Conservation (phyloP, 106 monocot species). For the Allium fistulosum region DNA sequence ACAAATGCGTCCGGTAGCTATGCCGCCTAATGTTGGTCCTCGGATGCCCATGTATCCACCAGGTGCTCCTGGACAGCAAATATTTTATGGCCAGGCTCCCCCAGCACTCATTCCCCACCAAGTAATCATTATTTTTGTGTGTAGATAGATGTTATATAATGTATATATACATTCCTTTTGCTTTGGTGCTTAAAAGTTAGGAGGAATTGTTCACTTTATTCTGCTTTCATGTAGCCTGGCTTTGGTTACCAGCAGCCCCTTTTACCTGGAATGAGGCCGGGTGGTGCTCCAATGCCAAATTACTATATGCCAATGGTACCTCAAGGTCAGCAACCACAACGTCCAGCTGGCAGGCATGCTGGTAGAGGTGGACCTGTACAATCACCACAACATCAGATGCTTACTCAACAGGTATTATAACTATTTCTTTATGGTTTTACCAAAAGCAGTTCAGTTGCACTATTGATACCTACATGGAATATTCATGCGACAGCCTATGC, state of each 20-base stretch:
- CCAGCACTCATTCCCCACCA: slow-evolving; percentile 56
- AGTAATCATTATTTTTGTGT: slow-evolving; percentile 14
- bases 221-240: slow-evolving; percentile 32
- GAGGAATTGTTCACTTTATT: not conserved
- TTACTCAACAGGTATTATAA: not conserved
- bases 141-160: too few relatives aligned
- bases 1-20: slow-evolving; percentile 54
- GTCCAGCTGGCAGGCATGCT: slow-evolving; percentile 47
- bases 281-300: slow-evolving; percentile 61
- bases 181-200: not conserved
- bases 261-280: slow-evolving; percentile 84
- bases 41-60: slow-evolving; percentile 74
- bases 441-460: too few relatives aligned
- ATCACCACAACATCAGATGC: slow-evolving; percentile 45
- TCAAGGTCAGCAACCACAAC: slow-evolving; percentile 65
- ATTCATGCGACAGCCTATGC: slow-evolving; percentile 55
- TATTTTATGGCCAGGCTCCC: slow-evolving; percentile 73
- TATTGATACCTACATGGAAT: too few relatives aligned
- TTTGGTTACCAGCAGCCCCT: slow-evolving; percentile 83
- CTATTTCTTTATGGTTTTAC: too few relatives aligned
- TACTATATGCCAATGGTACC: slow-evolving; percentile 68
- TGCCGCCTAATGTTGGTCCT: slow-evolving; percentile 51
- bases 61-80: slow-evolving; percentile 57
- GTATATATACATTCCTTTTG: not conserved
- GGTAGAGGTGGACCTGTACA: slow-evolving; percentile 49